A percentile compares a stretch with the other conserved stretches of the same genome.
These are phyloP conservation scores for Irpex lacteus DNA, from an alignment of 1,284 basidiomycete genomes.

Conservation along the genomic window DNA sequence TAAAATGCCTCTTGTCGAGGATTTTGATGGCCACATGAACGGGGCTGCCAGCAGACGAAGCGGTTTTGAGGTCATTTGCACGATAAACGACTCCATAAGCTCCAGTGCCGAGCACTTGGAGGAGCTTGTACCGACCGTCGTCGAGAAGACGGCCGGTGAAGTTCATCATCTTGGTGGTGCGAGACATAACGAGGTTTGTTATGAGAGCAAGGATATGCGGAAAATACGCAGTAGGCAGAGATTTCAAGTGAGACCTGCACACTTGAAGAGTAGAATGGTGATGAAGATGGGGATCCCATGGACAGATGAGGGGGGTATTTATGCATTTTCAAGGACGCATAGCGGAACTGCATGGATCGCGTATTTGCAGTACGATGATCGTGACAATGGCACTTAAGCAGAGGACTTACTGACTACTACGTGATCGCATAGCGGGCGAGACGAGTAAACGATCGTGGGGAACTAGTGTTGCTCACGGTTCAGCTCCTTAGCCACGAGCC, in stretches of 20 bases:
- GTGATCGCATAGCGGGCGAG: background rate
- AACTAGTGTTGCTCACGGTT: too few species aligned
- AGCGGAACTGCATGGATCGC: background rate
- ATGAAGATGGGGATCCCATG: background rate
- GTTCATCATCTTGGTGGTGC: conserved; percentile 10
- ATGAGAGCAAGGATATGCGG: background rate
- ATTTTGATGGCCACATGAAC: conserved; percentile 27
- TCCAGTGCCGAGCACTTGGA: conserved; percentile 29
- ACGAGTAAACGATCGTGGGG: background rate
- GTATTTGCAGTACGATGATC: background rate
- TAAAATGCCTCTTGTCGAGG: conserved; percentile 21
- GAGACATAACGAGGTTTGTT: conserved; percentile 3
- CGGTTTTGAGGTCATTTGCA: conserved; percentile 23
- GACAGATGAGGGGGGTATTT: background rate
- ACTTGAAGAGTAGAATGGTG: conserved; percentile 9
- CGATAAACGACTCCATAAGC: conserved; percentile 33
- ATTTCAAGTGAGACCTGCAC: conserved; percentile 13
- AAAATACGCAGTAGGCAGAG: conserved; percentile 2
- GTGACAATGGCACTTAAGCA: background rate
- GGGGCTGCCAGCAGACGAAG: conserved; percentile 13
- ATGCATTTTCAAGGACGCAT: conserved; percentile 1
- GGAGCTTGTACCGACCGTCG: conserved; percentile 14
- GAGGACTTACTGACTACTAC: background rate
- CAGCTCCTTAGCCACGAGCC: too few species aligned
- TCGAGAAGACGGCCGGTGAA: conserved; percentile 16